Evolutionary conservation across 1,284 basidiomycete genomes (phyloP).

Genomic region (Melampsora abietis-canadensis): DNA sequence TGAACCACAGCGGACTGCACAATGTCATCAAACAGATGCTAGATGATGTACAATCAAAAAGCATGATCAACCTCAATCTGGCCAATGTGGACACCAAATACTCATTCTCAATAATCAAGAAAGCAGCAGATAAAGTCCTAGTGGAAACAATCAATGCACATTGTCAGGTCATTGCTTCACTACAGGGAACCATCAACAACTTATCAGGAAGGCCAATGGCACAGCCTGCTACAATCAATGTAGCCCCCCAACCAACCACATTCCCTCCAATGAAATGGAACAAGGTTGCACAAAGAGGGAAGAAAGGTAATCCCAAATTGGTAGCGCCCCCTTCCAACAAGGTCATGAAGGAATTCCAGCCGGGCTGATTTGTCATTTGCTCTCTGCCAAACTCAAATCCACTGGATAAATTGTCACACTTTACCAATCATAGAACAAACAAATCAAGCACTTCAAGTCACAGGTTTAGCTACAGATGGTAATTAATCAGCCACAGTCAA

Average conservation of each 20-base stretch:
- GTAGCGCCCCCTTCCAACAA: too few species aligned
- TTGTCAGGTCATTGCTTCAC: neutral
- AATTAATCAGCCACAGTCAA: too few species aligned
- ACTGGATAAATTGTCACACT: neutral
- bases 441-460: neutral
- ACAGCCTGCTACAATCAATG: neutral
- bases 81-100: neutral
- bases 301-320: too few species aligned
- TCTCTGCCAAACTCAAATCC: neutral
- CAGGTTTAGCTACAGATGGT: neutral
- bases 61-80: neutral
- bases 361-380: neutral
- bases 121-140: neutral
- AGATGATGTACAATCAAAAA: neutral
- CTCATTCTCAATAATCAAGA: neutral
- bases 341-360: too few species aligned
- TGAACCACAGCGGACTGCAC: neutral
- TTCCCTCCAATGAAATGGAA: too few species aligned
- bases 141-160: neutral
- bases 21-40: neutral
- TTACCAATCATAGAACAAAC: neutral
- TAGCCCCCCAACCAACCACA: too few species aligned
- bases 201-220: neutral
- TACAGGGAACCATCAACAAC: neutral
- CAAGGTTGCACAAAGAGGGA: too few species aligned